Evolutionary conservation across 495 filamentous ascomycete species (phyloP).

Genomic region (Elasticomyces elasticus): DNA sequence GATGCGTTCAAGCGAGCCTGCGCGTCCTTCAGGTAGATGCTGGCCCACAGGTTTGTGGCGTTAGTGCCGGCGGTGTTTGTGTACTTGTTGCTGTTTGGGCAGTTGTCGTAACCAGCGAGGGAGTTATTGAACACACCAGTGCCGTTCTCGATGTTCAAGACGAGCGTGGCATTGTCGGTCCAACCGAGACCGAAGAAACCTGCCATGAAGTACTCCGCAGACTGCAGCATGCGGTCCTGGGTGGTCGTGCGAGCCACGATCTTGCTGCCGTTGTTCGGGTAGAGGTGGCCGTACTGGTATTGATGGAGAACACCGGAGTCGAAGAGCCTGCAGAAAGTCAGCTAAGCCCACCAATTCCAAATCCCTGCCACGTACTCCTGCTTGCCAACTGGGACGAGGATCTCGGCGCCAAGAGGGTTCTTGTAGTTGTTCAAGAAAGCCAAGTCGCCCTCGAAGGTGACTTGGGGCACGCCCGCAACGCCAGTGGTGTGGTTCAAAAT

Average conservation of each 20-base stretch:
- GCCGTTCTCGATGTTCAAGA: slow-evolving; percentile 40
- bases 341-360: background rate
- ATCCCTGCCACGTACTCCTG: slow-evolving; percentile 28
- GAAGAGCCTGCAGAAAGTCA: slow-evolving; percentile 30
- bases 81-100: slow-evolving; percentile 26
- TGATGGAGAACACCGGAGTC: slow-evolving; percentile 45
- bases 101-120: slow-evolving; percentile 32
- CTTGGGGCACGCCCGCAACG: slow-evolving; percentile 18
- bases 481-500: slow-evolving; percentile 28
- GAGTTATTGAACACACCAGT: slow-evolving; percentile 32
- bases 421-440: slow-evolving; percentile 43
- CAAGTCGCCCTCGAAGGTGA: slow-evolving; percentile 39
- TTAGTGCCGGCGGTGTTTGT: slow-evolving; percentile 24
- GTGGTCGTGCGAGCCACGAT: slow-evolving; percentile 53
- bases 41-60: slow-evolving; percentile 32
- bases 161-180: slow-evolving; percentile 43
- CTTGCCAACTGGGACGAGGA: slow-evolving; percentile 44
- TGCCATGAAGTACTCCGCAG: slow-evolving; percentile 39
- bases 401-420: slow-evolving; percentile 41
- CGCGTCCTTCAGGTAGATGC: slow-evolving; percentile 40
- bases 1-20: slow-evolving; percentile 40
- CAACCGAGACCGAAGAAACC: slow-evolving; percentile 53
- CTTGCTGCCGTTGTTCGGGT: slow-evolving; percentile 46
- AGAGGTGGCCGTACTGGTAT: slow-evolving; percentile 53
- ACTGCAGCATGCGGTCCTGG: slow-evolving; percentile 43